Base-by-base conservation (phyloP, 139 green algal species). In the Pedinophyceae sp. region DNA sequence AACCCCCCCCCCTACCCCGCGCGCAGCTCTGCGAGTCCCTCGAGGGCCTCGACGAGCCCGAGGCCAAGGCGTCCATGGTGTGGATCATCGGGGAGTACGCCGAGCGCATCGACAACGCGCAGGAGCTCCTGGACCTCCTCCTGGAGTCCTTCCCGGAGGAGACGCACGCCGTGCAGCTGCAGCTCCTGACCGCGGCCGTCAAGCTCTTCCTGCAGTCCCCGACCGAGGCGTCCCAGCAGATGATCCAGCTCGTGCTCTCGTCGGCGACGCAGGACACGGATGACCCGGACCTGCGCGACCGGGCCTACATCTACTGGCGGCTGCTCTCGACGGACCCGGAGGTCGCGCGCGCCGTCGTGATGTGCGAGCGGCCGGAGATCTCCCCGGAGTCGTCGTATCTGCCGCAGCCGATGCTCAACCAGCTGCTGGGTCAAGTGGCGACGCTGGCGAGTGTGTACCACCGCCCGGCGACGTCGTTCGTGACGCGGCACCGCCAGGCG, bases 81-180 rank as follows among this genome's bases (percentile, higher is more conserved):
- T 95, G 86, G 91, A 96, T 99, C 71, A 93, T 99, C 56, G 91
- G 91, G 3, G 91, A 99, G 80, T 98, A 98, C 63, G 91, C 91
- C 1, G 87, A 97, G 67, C 80, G 91, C 53, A 98, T 99, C 49
- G 91, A 97, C 72, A 96, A 96, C 65, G 89, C 89, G 2, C 87
- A 94, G 50, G 92, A 98, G 71, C 82, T 99, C 61, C 74, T 99
- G 46, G 86, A 93, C 60, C 69, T 69, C 22, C 96, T 99, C 61
- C 62, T 98, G 61, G 92, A 99, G 60, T 83, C 77, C 4, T 97
- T 99, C 70, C 83, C 84, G 4, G 91, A 98, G 65, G 52, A 58
- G 22, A 10, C 27, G 5, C 18, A 13, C 26, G 29, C 27, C 29
- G 91, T 98, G 45, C 92, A 99, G 72, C 82, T 99, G 61, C 85